Evolutionary conservation across 495 filamentous ascomycete genomes (phyloP).

Genomic region (Extremus antarcticus): DNA sequence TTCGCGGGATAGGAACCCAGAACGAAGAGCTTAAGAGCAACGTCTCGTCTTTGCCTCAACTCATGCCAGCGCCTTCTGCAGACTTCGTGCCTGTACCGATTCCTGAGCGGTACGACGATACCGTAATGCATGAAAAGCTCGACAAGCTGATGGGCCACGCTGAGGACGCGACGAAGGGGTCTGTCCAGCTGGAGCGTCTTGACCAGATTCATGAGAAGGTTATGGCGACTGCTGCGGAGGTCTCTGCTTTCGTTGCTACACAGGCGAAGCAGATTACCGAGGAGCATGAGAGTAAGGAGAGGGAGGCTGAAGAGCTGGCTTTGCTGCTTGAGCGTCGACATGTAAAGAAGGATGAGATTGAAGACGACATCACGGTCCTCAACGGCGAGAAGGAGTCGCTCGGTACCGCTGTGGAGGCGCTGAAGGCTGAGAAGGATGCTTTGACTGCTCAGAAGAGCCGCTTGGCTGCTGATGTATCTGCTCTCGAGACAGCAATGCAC

Average conservation of each 20-base stretch:
- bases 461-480: constrained; percentile 71
- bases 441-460: constrained; percentile 61
- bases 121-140: constrained; percentile 68
- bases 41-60: constrained; percentile 40
- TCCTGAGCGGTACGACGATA: constrained; percentile 55
- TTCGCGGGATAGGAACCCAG: constrained; percentile 19
- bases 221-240: constrained; percentile 69
- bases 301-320: constrained; percentile 69
- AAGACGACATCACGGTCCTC: constrained; percentile 54
- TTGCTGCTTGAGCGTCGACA: constrained; percentile 66
- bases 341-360: constrained; percentile 70
- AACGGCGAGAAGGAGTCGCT: constrained; percentile 47
- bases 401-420: constrained; percentile 25
- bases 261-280: constrained; percentile 71
- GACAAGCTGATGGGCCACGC: constrained; percentile 62
- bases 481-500: constrained; percentile 75
- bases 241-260: constrained; percentile 71
- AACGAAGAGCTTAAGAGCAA: constrained; percentile 46
- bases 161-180: constrained; percentile 39
- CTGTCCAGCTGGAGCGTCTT: constrained; percentile 59
- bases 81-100: constrained; percentile 20
- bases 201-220: constrained; percentile 87
- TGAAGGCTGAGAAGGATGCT: constrained; percentile 40
- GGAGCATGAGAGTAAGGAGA: constrained; percentile 67
- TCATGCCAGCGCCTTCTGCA: constrained; percentile 36